A percentile compares a stretch with the other conserved stretches of the same genome.
Evolutionary conservation across 805 yeast genomes (phyloP).

Genomic region (Spathaspora arborariae): DNA sequence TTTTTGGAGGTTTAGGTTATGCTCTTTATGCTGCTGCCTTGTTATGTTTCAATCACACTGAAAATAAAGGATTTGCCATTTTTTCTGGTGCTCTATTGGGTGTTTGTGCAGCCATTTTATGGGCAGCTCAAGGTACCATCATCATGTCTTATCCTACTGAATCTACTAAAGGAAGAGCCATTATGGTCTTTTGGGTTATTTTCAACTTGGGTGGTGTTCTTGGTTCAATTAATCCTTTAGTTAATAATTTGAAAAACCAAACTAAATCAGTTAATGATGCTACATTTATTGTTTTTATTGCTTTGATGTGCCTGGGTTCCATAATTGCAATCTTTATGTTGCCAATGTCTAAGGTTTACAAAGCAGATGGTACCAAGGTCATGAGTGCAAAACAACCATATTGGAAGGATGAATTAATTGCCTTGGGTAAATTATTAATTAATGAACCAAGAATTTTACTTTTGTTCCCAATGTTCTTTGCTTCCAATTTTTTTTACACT

Average conservation of each 20-base stretch:
- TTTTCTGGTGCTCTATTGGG: constrained; percentile 58
- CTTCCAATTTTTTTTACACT: constrained; percentile 65
- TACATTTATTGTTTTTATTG: constrained; percentile 52
- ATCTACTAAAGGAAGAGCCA: constrained; percentile 46
- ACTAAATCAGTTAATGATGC: constrained; percentile 40
- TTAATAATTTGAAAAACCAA: constrained; percentile 41
- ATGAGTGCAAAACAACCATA: constrained; percentile 42
- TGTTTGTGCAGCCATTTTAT: constrained; percentile 49
- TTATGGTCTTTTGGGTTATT: constrained; percentile 57
- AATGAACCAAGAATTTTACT: constrained; percentile 43
- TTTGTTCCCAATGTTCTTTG: constrained; percentile 56
- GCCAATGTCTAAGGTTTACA: constrained; percentile 48
- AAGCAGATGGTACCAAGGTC: constrained; percentile 48
- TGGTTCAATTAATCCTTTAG: constrained; percentile 57
- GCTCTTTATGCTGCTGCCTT: constrained; percentile 51
- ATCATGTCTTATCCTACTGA: constrained; percentile 56
- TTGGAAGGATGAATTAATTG: constrained; percentile 42
- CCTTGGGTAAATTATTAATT: constrained; percentile 33
- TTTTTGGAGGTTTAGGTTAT: constrained; percentile 55
- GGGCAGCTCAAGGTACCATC: constrained; percentile 60
- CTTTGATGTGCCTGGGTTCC: constrained; percentile 47
- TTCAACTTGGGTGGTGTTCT: constrained; percentile 61
- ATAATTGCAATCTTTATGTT: constrained; percentile 43
- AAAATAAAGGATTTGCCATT: constrained; percentile 48
- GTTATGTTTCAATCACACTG: constrained; percentile 43